A percentile compares a stretch with the other conserved stretches of the same genome.
Evolutionary conservation across 805 yeast species (phyloP).

Genomic region (Yamadazyma phyllophila): DNA sequence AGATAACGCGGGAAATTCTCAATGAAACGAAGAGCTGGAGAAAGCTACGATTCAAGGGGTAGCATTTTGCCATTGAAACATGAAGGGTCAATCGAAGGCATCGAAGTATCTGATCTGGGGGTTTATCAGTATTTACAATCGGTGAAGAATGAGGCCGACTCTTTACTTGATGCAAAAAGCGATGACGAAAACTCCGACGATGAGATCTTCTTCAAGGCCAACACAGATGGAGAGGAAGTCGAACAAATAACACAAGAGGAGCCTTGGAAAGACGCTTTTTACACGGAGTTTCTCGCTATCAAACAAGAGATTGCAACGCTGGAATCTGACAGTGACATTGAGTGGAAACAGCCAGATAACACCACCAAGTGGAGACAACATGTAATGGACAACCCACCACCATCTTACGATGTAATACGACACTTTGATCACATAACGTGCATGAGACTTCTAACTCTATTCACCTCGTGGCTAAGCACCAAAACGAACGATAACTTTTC

Average conservation of each 20-base stretch:
- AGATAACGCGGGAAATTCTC: background rate
- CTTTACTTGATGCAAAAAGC: background rate
- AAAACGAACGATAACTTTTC: slow-evolving; percentile 24
- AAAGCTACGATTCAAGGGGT: background rate
- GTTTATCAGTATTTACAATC: slow-evolving; percentile 25
- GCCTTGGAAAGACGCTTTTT: slow-evolving; percentile 13
- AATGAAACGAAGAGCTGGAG: slow-evolving; percentile 2
- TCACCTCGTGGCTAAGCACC: slow-evolving; percentile 38
- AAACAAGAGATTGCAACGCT: background rate
- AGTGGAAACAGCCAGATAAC: slow-evolving; percentile 19
- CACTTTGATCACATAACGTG: slow-evolving; percentile 29
- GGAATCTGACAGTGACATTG: too few relatives aligned
- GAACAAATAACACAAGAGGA: background rate
- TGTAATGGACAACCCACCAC: slow-evolving; percentile 29
- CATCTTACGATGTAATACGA: slow-evolving; percentile 19
- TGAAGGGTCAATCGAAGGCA: slow-evolving; percentile 5
- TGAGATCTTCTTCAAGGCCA: background rate
- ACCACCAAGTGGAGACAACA: slow-evolving; percentile 32
- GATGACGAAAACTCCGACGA: background rate
- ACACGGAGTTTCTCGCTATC: background rate
- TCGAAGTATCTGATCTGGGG: slow-evolving; percentile 5
- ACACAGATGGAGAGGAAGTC: slow-evolving; percentile 8
- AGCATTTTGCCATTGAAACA: slow-evolving; percentile 1
- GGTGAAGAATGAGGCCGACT: slow-evolving; percentile 28
- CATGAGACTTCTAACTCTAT: slow-evolving; percentile 32